A percentile compares a stretch with the other conserved stretches of the same genome.
phyloP scores from a whole-genome alignment of 441 rosid species.

The Gossypium lobatum region DNA sequence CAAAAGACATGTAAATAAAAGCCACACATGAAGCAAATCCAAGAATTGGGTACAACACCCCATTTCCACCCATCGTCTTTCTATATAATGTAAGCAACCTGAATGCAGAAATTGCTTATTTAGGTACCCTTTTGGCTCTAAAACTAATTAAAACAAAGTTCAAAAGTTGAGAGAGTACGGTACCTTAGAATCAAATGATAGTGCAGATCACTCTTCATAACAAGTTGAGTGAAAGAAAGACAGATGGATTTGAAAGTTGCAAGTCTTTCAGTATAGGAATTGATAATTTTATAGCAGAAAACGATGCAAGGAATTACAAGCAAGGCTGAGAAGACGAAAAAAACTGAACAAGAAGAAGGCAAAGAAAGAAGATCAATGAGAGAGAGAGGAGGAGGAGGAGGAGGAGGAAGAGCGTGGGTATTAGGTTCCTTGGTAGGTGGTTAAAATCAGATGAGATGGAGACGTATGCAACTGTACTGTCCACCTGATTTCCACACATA shows the following conservation, averaged over 20 bases:
- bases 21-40: conserved; percentile 74
- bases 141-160: conserved; percentile 5
- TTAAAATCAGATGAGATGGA: neutral
- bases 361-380: neutral
- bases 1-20: conserved; percentile 71
- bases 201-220: conserved; percentile 15
- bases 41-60: conserved; percentile 55
- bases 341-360: neutral
- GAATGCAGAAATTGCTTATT: neutral
- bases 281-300: neutral
- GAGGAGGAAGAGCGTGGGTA: neutral
- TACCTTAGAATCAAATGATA: conserved; percentile 15
- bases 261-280: neutral
- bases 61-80: conserved; percentile 50
- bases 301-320: conserved; percentile 3
- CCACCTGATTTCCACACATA: conserved; percentile 8
- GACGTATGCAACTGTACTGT: conserved; percentile 20
- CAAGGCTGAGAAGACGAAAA: neutral
- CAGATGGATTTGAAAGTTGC: neutral
- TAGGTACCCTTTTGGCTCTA: conserved; percentile 25
- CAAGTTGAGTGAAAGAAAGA: neutral
- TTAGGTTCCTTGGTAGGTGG: neutral
- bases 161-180: conserved; percentile 10
- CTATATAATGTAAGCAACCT: conserved; percentile 7
- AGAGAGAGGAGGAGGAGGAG: neutral